Evolutionary conservation across 2,329 filamentous ascomycete genomes (phyloP).

Genomic region (Acrocalymma vagum): DNA sequence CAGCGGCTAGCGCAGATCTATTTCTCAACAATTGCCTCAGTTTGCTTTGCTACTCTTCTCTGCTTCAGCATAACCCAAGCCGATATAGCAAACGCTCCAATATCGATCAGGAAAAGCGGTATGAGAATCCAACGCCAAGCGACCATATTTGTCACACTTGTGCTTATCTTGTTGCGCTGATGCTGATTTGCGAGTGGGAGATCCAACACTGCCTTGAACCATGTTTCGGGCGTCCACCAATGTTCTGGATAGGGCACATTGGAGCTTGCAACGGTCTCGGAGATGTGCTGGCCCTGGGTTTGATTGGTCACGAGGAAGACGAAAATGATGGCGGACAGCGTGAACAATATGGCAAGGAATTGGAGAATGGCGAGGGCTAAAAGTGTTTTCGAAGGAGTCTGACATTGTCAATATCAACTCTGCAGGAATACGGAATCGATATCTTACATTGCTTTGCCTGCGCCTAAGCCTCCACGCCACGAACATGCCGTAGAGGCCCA

Average conservation of each 20-base stretch:
- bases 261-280: conserved; percentile 25
- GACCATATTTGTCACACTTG: conserved; percentile 33
- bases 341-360: conserved; percentile 35
- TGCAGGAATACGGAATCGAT: background rate
- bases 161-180: conserved; percentile 24
- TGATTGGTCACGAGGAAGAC: conserved; percentile 39
- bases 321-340: conserved; percentile 39
- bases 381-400: conserved; percentile 36
- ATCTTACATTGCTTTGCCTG: conserved; percentile 17
- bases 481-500: conserved; percentile 37
- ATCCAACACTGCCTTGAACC: conserved; percentile 40
- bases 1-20: conserved; percentile 13
- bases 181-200: conserved; percentile 30
- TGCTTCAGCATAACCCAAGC: conserved; percentile 27
- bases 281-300: conserved; percentile 35
- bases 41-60: conserved; percentile 20
- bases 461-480: conserved; percentile 35
- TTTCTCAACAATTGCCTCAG: conserved; percentile 1
- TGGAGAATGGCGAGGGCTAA: conserved; percentile 46
- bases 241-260: conserved; percentile 30
- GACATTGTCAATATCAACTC: conserved; percentile 1
- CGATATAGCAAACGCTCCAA: conserved; percentile 26
- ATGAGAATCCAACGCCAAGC: conserved; percentile 45
- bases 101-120: conserved; percentile 35
- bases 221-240: conserved; percentile 43